phyloP scores from a whole-genome alignment of 1,139 yeast species.

The Debaryomyces subglobosus region DNA sequence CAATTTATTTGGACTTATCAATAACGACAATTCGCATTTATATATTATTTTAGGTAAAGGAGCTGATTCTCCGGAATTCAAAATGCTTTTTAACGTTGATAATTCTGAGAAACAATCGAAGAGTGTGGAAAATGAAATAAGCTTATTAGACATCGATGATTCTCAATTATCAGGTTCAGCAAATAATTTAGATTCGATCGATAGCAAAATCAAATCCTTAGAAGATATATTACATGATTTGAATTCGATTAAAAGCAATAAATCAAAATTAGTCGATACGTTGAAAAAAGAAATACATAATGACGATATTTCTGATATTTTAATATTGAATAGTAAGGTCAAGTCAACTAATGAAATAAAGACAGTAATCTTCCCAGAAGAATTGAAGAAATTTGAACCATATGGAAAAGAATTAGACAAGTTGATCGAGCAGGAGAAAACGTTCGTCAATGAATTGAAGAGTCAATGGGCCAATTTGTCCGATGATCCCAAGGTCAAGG shows the following conservation, averaged over 20 bases:
- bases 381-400: constrained; percentile 76
- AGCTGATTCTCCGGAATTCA: constrained; percentile 33
- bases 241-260: constrained; percentile 56
- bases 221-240: constrained; percentile 52
- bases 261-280: constrained; percentile 60
- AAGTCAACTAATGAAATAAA: constrained; percentile 60
- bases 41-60: constrained; percentile 39
- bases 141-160: constrained; percentile 69
- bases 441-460: constrained; percentile 59
- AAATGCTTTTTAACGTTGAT: constrained; percentile 25
- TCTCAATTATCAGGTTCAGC: constrained; percentile 19
- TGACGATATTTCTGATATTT: constrained; percentile 83
- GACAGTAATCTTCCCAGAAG: constrained; percentile 65
- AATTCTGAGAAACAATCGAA: constrained; percentile 12
- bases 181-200: constrained; percentile 26
- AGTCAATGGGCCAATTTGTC: constrained; percentile 59
- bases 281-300: constrained; percentile 72
- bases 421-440: constrained; percentile 65
- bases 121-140: constrained; percentile 35
- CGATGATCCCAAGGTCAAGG: constrained; percentile 46
- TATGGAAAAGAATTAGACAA: constrained; percentile 69
- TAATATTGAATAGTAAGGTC: constrained; percentile 67
- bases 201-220: constrained; percentile 41
- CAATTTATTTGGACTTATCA: constrained; percentile 47
- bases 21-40: constrained; percentile 27